Percentiles rank a stretch among this genome's conserved stretches.
These are phyloP conservation scores for Ailanthus altissimus DNA, from an alignment of 345 rosid species.

Conservation along the genomic window DNA sequence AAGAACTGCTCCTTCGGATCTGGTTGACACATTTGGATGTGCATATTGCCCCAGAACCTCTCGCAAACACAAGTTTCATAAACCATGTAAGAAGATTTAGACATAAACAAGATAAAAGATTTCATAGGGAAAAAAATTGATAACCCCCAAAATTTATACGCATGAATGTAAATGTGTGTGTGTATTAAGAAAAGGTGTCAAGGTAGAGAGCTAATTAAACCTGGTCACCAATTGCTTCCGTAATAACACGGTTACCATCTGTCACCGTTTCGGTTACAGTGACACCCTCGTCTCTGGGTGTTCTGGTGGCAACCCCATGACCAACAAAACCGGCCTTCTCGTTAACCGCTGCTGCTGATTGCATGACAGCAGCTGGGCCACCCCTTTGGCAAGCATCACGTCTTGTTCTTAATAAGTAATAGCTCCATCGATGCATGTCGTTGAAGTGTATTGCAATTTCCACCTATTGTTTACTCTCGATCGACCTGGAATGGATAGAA, in stretches of 20 bases:
- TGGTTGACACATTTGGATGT: constrained; percentile 22
- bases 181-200: too few species aligned
- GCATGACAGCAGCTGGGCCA: constrained; percentile 41
- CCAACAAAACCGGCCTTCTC: constrained; percentile 25
- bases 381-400: background rate
- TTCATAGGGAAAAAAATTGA: too few species aligned
- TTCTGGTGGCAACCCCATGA: constrained; percentile 18
- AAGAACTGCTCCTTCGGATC: constrained; percentile 22
- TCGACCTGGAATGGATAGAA: background rate
- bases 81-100: too few species aligned
- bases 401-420: background rate
- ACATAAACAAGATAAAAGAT: too few species aligned
- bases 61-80: background rate
- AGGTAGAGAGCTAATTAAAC: background rate
- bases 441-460: background rate
- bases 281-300: constrained; percentile 24
- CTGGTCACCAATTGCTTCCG: constrained; percentile 40
- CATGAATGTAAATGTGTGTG: too few species aligned
- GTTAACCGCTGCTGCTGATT: constrained; percentile 37
- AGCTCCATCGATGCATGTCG: background rate
- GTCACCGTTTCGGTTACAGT: constrained; percentile 23
- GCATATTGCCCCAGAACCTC: constrained; percentile 37
- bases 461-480: background rate
- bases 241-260: constrained; percentile 28
- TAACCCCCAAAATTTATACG: too few species aligned